phyloP scores from a whole-genome alignment of 768 basidiomycete species.

The Nevesoporus exiguus region DNA sequence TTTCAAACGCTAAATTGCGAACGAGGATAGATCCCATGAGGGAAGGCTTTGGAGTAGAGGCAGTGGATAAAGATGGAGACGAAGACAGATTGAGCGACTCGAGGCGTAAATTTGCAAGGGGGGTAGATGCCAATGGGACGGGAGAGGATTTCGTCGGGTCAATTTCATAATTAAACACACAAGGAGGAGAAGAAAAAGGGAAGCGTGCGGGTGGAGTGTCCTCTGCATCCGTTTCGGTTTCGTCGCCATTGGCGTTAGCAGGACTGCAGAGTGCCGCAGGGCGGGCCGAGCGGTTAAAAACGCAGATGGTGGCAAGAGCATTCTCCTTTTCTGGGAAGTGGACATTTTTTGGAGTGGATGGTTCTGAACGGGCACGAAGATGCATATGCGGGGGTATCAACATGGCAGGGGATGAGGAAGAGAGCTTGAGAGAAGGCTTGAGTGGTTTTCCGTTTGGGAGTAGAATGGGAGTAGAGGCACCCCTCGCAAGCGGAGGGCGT shows the following conservation, averaged over 20 bases:
- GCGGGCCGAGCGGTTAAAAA: slow-evolving; percentile 65
- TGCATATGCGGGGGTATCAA: slow-evolving; percentile 8
- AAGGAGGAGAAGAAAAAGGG: slow-evolving; percentile 27
- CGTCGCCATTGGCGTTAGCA: slow-evolving; percentile 28
- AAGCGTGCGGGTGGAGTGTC: slow-evolving; percentile 12
- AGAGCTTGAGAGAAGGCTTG: slow-evolving; percentile 76
- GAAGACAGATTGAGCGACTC: slow-evolving; percentile 35
- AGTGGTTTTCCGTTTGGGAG: slow-evolving; percentile 81
- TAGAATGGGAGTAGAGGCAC: slow-evolving; percentile 41
- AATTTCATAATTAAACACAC: slow-evolving; percentile 19
- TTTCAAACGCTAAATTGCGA: slow-evolving; percentile 83
- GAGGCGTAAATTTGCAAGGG: slow-evolving; percentile 33
- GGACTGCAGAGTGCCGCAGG: slow-evolving; percentile 52
- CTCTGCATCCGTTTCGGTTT: slow-evolving; percentile 44
- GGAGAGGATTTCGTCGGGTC: slow-evolving; percentile 17
- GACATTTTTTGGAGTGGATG: slow-evolving; percentile 77
- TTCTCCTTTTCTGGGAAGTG: slow-evolving; percentile 75
- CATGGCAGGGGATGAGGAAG: slow-evolving; percentile 19
- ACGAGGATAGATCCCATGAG: slow-evolving; percentile 79
- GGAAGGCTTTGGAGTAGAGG: slow-evolving; percentile 21
- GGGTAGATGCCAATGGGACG: slow-evolving; percentile 1
- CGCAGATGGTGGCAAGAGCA: slow-evolving; percentile 56
- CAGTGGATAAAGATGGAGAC: slow-evolving; percentile 5
- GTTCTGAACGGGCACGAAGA: slow-evolving; percentile 50
- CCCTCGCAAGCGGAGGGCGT: slow-evolving; percentile 29